Base-by-base conservation (phyloP, 2,329 filamentous ascomycete species). In the Colletotrichum caudatum region DNA sequence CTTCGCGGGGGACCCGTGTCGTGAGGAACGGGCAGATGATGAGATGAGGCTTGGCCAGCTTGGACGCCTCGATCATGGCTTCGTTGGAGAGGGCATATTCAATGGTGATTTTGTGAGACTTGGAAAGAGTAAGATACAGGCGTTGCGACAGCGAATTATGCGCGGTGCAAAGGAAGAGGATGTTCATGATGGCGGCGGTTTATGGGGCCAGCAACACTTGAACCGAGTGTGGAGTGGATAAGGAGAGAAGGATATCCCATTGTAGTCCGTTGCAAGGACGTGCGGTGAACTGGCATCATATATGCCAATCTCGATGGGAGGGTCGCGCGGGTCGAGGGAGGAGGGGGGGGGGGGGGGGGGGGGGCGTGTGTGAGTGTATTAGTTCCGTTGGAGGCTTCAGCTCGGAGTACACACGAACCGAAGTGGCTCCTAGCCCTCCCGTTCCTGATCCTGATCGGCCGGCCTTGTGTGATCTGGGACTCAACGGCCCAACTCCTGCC, bases 111-210 rank as follows among this genome's bases (percentile, higher is more conserved):
- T 80, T 76, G 68, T 83, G 82, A 11, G 76, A 76, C 46, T 77
- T 73, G 2, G 79, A 79, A 23, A 84, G 74, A 5, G 77, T 78
- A 26, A 83, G 76, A 66, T 78, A 81, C 11, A 83, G 76, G 29
- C 80, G 78, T 73, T 83, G 82, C 7, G 82, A 84, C 7, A 84
- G 76, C 12, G 82, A 83, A 68, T 83, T 84, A 76, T 83, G 81
- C n/a, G 82, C 82, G 6, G 82, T 84, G 73, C 82, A 83, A n/a
- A 84, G 76, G 70, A 84, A 83, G 64, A 84, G 80, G 53, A 83
- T 82, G 75, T 79, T 80, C 80, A 83, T 81, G 29, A 64, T 71
- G 67, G 53, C 65, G 29, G 63, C 26, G 29, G 37, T 56, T 53
- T 29, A 37, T 23, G 26, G 18, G 29, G 54, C 29, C 35, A 53